These are phyloP conservation scores for Nigrospora osmanthi DNA, from an alignment of 2,329 filamentous ascomycete species.

Conservation along the genomic window DNA sequence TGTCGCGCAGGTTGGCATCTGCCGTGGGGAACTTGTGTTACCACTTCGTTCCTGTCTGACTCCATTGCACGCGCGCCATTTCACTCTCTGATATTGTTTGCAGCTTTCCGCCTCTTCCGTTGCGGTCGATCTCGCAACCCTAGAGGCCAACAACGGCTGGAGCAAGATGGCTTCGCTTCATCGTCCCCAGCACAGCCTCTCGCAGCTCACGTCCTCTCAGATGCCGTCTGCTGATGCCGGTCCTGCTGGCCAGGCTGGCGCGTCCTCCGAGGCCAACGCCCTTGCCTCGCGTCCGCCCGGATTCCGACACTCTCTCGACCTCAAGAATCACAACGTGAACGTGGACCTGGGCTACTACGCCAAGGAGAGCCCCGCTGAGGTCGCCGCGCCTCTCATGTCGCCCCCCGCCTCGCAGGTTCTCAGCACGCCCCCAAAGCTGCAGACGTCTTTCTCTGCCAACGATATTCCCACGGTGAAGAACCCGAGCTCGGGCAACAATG, in stretches of 20 bases:
- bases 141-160: slow-evolving; percentile 45
- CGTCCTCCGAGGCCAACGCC: slow-evolving; percentile 34
- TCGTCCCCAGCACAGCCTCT: slow-evolving; percentile 56
- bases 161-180: slow-evolving; percentile 54
- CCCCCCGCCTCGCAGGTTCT: slow-evolving; percentile 44
- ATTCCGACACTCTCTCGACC: slow-evolving; percentile 51
- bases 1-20: no score
- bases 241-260: slow-evolving; percentile 24
- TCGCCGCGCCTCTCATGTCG: slow-evolving; percentile 28
- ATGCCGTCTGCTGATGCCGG: slow-evolving; percentile 28
- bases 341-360: slow-evolving; percentile 37
- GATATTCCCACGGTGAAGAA: slow-evolving; percentile 83
- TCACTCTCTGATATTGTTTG: no score
- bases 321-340: slow-evolving; percentile 24
- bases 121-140: slow-evolving; percentile 71
- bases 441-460: slow-evolving; percentile 83
- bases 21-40: no score
- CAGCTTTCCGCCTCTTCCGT: slow-evolving; percentile 76
- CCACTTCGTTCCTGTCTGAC: no score
- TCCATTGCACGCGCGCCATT: no score
- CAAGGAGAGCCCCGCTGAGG: slow-evolving; percentile 33
- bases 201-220: slow-evolving; percentile 32
- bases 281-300: slow-evolving; percentile 40
- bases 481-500: slow-evolving; percentile 35
- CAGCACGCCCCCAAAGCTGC: slow-evolving; percentile 64